Base-by-base conservation (phyloP, 352 stramenopile genomes). In the Plasmopara halstedii region DNA sequence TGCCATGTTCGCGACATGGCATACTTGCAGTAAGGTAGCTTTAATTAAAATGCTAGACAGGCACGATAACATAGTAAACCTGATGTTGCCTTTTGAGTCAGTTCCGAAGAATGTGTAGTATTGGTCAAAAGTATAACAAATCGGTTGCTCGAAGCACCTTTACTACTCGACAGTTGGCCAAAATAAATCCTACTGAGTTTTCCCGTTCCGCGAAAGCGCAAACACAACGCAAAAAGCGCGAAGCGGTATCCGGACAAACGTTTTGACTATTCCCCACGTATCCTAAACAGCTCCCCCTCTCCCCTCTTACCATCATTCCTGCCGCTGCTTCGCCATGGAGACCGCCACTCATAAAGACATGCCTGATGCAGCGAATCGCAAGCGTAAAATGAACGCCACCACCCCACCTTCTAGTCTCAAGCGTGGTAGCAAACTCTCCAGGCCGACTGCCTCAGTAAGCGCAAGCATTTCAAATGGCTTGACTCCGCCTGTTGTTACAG, bases 301-400 rank as follows among this genome's bases (percentile, higher is more conserved):
- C 26, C 25, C 39, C 17, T 17, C 21, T 35, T 31, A 61, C 56
- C 41, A 50, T 52, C 52, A 65, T 38, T 52, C 51, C 23, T 51
- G 25, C 29, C 29, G 9, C 35, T 14, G 18, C 40, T 11, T n/a
- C 34, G 14, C 23, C 34, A 59, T 64, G 53, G 57, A 60, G 46
- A 64, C 52, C 46, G 56, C 55, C 11, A 42, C 47, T 31, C 38
- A 48, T 25, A 57, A 64, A 38, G 60, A 67, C 50, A 45, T 62
- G 42, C 42, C 53, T 27, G 54, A 60, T 36, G 50, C 59, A 33
- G 49, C 49, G 37, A 83, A 79, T 52, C 78, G 78, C 61, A 89
- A 89, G 70, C 74, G 78, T 32, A 86, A 87, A 71, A 85, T 82
- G 56, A 73, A 67, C 15, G 63, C 64, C 8, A 67, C 69, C 50